Base-by-base conservation (phyloP, 257 asterid genomes). In the Ligustrum vulgare region DNA sequence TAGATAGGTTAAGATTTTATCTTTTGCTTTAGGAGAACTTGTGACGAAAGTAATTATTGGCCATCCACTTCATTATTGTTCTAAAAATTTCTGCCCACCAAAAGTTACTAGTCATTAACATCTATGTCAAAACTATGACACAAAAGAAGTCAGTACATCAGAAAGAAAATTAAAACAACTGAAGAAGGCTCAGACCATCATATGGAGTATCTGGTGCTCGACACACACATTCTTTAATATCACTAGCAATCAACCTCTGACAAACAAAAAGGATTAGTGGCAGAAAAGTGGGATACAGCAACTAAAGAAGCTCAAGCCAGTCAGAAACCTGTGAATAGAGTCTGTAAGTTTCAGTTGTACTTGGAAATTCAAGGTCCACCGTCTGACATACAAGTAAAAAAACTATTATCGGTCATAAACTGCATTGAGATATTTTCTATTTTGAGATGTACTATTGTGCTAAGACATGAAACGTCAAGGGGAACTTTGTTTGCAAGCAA, bases 151-250 rank as follows among this genome's bases (percentile, higher is more conserved):
- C 77, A 73, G 49, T 23, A 2, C 33, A 70, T 43, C 65, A 72
- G 43, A 67, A 80, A 75, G 54, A 31, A 41, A 32, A 39, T 69
- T 41, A 8, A 65, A 70, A 58, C 62, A 72, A 47, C 56, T 54
- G 74, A 73, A 56, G 73, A 76, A 77, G 80, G 80, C 67, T 84
- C 96, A 75, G 12, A 95, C 99, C 97, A 86, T 95, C 98, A 91
- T 93, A 95, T 72, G 97, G 94, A 73, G 98, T 93, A 84, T 95
- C 98, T 9, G 99, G 97, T 54, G 93, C 98, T 64, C 98, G 91
- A 80, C 98, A 90, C 2, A 93, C 96, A 22, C 94, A 91, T 87
- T 95, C 99, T 85, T 95, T 95, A 71, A 95, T 93, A 80, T 95
- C 99, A 81, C 96, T 87, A 32, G 88, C 98, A 88, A 95, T 91